Base-by-base conservation (phyloP, 2,329 filamentous ascomycete species). In the Fusarium scirpi region DNA sequence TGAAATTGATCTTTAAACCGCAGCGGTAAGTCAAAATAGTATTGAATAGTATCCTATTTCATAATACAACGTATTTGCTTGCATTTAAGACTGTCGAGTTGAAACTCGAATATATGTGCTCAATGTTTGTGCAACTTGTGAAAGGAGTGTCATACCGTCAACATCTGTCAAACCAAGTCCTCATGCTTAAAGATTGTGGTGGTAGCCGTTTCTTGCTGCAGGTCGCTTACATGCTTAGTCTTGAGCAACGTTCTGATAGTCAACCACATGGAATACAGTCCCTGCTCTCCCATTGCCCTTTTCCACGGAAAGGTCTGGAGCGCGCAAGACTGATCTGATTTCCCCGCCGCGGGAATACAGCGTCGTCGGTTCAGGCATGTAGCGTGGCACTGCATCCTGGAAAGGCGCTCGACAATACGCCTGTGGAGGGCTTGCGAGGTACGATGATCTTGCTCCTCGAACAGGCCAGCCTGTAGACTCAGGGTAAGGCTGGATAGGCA, bases 1-100 rank as follows among this genome's bases (percentile, higher is more conserved):
- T 25, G 8, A 46, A 34, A 40, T 12, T 20, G 12, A 16, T 40
- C 10, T 25, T 24, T 30, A 22, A 38, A 8, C 16, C 15, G 8
- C 13, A 46, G 9, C 12, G 44, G 67, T 69, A 70, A 58, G 68
- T 58, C 4, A n/a, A 40, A 15, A 41, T 16, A 40, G 25, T 40
- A 30, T 32, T 43, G n/a, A 27, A 30, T 38, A 20, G 43, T 52
- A 46, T 38, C 30, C 12, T 40, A 44, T 43, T n/a, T 48, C 41
- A 61, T 55, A 72, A 67, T 62, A 62, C 40, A 72, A 73, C 68
- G 52, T 70, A 72, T 73, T 53, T 47, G 38, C 62, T 40, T 32
- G 49, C 60, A 44, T 34, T 51, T 56, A 46, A 70, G 38, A 45
- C 16, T 4, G 3, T 5, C 16, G 41, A 62, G 46, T 44, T 48